Conservation (phyloP, 1,139 yeast species). For the Meyerozyma sp. region DNA sequence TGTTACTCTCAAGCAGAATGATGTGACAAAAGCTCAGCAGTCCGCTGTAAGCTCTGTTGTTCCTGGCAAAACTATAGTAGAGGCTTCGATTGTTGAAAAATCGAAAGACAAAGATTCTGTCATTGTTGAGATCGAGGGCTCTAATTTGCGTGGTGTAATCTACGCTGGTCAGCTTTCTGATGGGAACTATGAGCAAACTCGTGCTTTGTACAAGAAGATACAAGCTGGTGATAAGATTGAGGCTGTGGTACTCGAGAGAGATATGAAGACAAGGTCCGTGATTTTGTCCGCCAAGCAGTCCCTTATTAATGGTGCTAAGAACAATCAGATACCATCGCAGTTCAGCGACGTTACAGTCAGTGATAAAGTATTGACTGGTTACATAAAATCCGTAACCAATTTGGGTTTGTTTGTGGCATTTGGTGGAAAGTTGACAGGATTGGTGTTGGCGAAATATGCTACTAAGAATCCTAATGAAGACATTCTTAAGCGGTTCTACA, state of each 20-base stretch:
- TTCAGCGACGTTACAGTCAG: constrained; percentile 54
- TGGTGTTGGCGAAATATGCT: constrained; percentile 75
- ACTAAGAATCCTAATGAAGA: constrained; percentile 52
- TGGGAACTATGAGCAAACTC: constrained; percentile 67
- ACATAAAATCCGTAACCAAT: constrained; percentile 67
- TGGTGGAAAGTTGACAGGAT: constrained; percentile 75
- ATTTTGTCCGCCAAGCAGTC: constrained; percentile 62
- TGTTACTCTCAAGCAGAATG: constrained; percentile 72
- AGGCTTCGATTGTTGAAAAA: constrained; percentile 68
- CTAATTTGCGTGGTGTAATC: constrained; percentile 64
- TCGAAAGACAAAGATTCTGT: constrained; percentile 54
- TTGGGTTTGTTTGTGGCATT: constrained; percentile 82
- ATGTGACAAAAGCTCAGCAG: constrained; percentile 45
- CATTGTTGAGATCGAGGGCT: constrained; percentile 56
- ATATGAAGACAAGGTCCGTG: constrained; percentile 53
- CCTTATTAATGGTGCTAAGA: constrained; percentile 59
- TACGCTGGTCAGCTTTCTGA: constrained; percentile 74
- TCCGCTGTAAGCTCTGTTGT: constrained; percentile 42
- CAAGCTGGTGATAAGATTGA: constrained; percentile 57
- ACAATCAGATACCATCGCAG: constrained; percentile 48
- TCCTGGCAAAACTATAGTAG: constrained; percentile 60
- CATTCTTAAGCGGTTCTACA: constrained; percentile 51
- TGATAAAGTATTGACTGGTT: constrained; percentile 59
- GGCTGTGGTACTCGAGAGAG: constrained; percentile 66
- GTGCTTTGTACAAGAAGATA: constrained; percentile 54